phyloP scores from a whole-genome alignment of 2,329 filamentous ascomycete genomes.

The Pseudopithomyces chartarum region DNA sequence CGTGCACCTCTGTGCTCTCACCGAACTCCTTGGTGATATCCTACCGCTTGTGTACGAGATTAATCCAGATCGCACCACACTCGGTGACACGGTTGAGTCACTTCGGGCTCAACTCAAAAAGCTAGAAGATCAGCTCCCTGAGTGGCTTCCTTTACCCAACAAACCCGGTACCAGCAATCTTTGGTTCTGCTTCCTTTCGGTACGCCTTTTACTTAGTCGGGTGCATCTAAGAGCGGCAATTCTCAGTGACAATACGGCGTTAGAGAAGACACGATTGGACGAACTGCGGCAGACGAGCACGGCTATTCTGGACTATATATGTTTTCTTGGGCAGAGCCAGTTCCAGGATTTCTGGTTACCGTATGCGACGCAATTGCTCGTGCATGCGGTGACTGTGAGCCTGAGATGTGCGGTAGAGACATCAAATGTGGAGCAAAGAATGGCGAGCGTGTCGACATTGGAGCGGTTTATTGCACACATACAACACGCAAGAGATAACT shows the following conservation, averaged over 20 bases:
- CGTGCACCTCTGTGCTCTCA: slow-evolving; percentile 58
- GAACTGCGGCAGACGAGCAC: slow-evolving; percentile 57
- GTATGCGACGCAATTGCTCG: slow-evolving; percentile 57
- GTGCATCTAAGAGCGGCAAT: slow-evolving; percentile 40
- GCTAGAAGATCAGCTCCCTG: slow-evolving; percentile 41
- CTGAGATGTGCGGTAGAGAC: slow-evolving; percentile 59
- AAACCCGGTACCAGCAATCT: slow-evolving; percentile 43
- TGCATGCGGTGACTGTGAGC: slow-evolving; percentile 59
- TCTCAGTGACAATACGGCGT: slow-evolving; percentile 26
- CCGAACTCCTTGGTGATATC: slow-evolving; percentile 47
- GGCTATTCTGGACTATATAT: slow-evolving; percentile 56
- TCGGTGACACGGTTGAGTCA: slow-evolving; percentile 34
- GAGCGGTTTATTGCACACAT: slow-evolving; percentile 55
- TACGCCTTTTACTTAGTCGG: slow-evolving; percentile 46
- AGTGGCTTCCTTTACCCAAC: slow-evolving; percentile 36
- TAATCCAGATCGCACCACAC: slow-evolving; percentile 30
- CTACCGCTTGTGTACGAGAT: slow-evolving; percentile 47
- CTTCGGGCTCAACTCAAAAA: slow-evolving; percentile 41
- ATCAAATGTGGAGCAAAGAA: slow-evolving; percentile 51
- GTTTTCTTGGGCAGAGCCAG: slow-evolving; percentile 52
- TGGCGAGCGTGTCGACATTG: slow-evolving; percentile 53
- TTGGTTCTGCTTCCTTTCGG: slow-evolving; percentile 48
- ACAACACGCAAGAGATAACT: slow-evolving; percentile 53
- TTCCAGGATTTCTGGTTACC: slow-evolving; percentile 60
- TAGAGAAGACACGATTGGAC: slow-evolving; percentile 41